Base-by-base conservation (phyloP, 2,329 filamentous ascomycete genomes). In the Fusarium kyushuense region DNA sequence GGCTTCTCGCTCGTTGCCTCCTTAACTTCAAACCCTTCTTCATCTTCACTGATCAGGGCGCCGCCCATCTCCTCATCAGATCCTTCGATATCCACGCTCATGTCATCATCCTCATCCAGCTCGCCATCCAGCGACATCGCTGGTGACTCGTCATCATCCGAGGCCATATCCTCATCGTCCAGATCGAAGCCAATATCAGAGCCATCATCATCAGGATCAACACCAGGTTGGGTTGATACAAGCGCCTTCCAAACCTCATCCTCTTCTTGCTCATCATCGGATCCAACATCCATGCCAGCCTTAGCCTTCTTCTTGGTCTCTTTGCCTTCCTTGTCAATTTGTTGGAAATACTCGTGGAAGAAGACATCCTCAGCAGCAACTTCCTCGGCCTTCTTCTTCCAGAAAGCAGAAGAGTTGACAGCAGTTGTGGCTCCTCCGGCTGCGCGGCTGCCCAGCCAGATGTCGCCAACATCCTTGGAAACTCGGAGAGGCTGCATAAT, bases 291-390 rank as follows among this genome's bases (percentile, higher is more conserved):
- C 69, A 54, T 61, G 19, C 46, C 68, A 2, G 63, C 41, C 27
- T 84, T 83, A 51, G 82, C 80, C 77, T 87, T 85, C 80, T 86
- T 87, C 72, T 85, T 84, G 13, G 83, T 40, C 52, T 76, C 81
- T 76, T 90, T 87, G 58, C 78, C 77, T 51, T 84, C 81, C 79
- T 89, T 93, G 66, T 89, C 89, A 56, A 92, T 81, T 65, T 90
- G 87, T 63, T 88, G 90, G 81, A 99, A 99, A 87, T 99, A 99
- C 70, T 93, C 90, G 79, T 99, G 96, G 87, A 99, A 99, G 87
- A 99, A 99, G 38, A 94, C 92, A 76, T 99, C 96, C 70, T 99
- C 94, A 1, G 90, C 93, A 5, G 92, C 90, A 43, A 99, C 91
- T 54, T 98, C 90, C 67, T 93, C 90, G n/a, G 87, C 85, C 81